Evolutionary conservation across 1,139 yeast species (phyloP).

Genomic region (Geotrichum cucujoidarum): DNA sequence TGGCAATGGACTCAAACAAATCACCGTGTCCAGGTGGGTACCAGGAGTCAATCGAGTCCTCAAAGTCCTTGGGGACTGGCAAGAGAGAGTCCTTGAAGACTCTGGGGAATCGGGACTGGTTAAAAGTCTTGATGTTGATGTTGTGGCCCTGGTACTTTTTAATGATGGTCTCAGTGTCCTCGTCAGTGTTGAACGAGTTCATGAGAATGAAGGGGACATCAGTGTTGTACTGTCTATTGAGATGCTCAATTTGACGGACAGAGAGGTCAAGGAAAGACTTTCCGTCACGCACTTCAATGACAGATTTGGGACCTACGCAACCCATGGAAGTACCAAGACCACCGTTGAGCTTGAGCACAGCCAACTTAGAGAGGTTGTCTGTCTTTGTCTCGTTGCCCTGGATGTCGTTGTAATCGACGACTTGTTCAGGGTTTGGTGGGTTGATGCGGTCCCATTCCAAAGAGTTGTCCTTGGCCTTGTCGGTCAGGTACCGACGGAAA

Average conservation of each 20-base stretch:
- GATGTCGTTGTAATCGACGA: slow-evolving; percentile 59
- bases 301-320: slow-evolving; percentile 97
- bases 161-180: slow-evolving; percentile 90
- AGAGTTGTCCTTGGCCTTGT: slow-evolving; percentile 79
- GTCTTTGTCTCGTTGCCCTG: slow-evolving; percentile 38
- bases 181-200: slow-evolving; percentile 98
- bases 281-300: slow-evolving; percentile 97
- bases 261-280: slow-evolving; percentile 92
- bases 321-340: slow-evolving; percentile 99
- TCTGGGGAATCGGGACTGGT: slow-evolving; percentile 95
- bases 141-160: slow-evolving; percentile 96
- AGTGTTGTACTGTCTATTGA: slow-evolving; percentile 83
- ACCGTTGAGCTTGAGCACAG: slow-evolving; percentile 94
- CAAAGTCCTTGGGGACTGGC: slow-evolving; percentile 79
- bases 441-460: slow-evolving; percentile 94
- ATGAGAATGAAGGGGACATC: slow-evolving; percentile 94
- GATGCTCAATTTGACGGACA: slow-evolving; percentile 93
- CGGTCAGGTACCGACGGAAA: slow-evolving; percentile 85
- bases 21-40: slow-evolving; percentile 99
- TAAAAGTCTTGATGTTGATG: slow-evolving; percentile 89
- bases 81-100: slow-evolving; percentile 87
- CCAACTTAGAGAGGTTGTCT: slow-evolving; percentile 70
- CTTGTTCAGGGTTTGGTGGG: slow-evolving; percentile 84
- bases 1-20: slow-evolving; percentile 81
- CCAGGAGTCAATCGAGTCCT: slow-evolving; percentile 82